Conservation (phyloP, 2,329 filamentous ascomycete species). For the Sphaerulina vaccinii region DNA sequence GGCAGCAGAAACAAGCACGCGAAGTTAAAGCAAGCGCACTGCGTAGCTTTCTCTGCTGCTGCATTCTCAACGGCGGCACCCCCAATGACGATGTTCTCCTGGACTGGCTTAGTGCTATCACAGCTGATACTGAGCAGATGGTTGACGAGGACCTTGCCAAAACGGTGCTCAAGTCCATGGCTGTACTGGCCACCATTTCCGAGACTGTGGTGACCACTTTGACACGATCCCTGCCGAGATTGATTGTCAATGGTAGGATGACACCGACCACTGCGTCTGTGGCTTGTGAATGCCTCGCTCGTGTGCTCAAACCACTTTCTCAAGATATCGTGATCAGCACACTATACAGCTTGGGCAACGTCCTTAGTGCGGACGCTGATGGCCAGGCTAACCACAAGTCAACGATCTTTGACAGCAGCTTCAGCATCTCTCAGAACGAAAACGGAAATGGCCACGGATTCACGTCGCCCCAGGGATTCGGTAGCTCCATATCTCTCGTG, state of each 20-base stretch:
- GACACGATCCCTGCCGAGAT: constrained; percentile 76
- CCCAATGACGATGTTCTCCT: constrained; percentile 65
- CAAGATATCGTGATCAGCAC: constrained; percentile 94
- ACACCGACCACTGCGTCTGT: constrained; percentile 67
- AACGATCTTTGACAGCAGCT: constrained; percentile 48
- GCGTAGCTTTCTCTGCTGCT: constrained; percentile 81
- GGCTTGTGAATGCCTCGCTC: constrained; percentile 81
- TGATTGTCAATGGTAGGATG: constrained; percentile 81
- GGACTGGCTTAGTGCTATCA: constrained; percentile 78
- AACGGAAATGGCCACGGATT: constrained; percentile 6
- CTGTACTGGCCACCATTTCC: constrained; percentile 74
- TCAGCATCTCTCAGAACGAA: constrained; percentile 16
- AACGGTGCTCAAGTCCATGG: constrained; percentile 76
- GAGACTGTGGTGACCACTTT: constrained; percentile 71
- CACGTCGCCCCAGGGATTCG: constrained; percentile 40
- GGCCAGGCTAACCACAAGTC: constrained; percentile 53
- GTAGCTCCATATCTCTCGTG: constrained; percentile 76
- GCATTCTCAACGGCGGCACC: constrained; percentile 71
- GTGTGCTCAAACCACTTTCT: constrained; percentile 76
- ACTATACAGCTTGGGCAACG: constrained; percentile 93
- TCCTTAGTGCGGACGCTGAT: constrained; percentile 70
- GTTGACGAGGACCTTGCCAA: constrained; percentile 73
- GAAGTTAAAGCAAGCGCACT: constrained; percentile 81
- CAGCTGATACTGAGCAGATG: constrained; percentile 80
- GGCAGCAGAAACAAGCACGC: constrained; percentile 82